phyloP scores from a whole-genome alignment of 2,329 filamentous ascomycete genomes.

The Penicillium sp. region DNA sequence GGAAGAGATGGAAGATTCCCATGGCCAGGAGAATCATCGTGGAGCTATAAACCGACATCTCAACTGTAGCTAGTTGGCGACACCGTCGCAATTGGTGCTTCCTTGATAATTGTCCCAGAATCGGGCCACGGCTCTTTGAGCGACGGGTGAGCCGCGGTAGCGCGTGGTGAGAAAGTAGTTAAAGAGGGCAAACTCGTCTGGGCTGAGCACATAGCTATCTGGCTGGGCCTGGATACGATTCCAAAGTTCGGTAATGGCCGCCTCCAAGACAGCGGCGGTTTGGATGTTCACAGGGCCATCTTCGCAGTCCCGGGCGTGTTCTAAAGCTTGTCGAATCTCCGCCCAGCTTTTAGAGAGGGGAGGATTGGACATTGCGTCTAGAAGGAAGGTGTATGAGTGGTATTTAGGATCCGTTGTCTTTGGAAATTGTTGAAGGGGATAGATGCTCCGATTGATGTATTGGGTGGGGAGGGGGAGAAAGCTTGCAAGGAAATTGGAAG shows the following conservation, averaged over 20 bases:
- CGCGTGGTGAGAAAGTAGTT: conserved; percentile 71
- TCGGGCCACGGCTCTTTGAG: conserved; percentile 54
- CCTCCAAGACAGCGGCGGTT: conserved; percentile 65
- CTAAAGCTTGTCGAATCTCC: conserved; percentile 66
- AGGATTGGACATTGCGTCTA: conserved; percentile 32
- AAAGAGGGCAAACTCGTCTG: conserved; percentile 80
- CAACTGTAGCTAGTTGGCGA: conserved; percentile 22
- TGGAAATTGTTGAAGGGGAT: not conserved
- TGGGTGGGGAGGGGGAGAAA: not conserved
- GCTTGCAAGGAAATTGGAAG: not conserved
- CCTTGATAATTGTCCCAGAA: conserved; percentile 53
- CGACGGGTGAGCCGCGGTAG: conserved; percentile 55
- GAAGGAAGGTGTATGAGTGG: not conserved
- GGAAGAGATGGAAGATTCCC: not conserved
- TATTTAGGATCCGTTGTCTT: not conserved
- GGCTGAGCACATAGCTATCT: conserved; percentile 67
- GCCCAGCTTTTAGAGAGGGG: conserved; percentile 31
- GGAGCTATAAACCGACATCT: not conserved
- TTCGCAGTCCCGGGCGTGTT: conserved; percentile 71
- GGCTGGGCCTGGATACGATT: conserved; percentile 63
- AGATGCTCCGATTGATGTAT: not conserved
- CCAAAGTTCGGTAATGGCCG: conserved; percentile 66
- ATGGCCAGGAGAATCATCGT: not conserved
- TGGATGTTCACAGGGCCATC: conserved; percentile 63
- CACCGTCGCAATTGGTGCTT: conserved; percentile 24